phyloP scores from a whole-genome alignment of 2,329 filamentous ascomycete genomes.

The Geoglossum cookeanum region DNA sequence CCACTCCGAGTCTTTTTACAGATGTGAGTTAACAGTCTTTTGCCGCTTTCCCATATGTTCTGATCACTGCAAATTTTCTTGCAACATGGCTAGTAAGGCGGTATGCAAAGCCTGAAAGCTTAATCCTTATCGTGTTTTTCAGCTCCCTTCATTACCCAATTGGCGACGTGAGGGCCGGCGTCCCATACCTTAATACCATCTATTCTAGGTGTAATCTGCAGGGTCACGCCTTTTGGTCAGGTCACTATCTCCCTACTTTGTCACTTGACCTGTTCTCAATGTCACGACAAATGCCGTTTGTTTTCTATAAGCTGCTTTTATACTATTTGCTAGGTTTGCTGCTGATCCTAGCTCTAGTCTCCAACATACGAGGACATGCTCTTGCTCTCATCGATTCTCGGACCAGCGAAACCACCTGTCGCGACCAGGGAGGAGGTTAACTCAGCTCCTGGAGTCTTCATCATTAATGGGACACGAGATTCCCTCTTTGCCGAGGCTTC shows the following conservation, averaged over 20 bases:
- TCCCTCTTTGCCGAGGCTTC: conserved; percentile 28
- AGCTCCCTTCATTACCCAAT: background rate
- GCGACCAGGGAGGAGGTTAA: conserved; percentile 44
- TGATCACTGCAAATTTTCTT: too few species aligned
- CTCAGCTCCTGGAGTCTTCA: conserved; percentile 40
- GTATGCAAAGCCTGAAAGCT: too few species aligned
- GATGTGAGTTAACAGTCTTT: conserved; percentile 30
- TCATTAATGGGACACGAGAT: conserved; percentile 18
- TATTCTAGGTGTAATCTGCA: background rate
- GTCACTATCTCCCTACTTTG: background rate
- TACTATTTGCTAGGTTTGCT: conserved; percentile 6
- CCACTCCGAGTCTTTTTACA: conserved; percentile 49
- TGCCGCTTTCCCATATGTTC: too few species aligned
- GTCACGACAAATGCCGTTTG: background rate
- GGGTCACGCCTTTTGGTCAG: background rate
- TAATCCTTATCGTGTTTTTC: too few species aligned
- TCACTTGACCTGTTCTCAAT: background rate
- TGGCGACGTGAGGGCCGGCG: background rate
- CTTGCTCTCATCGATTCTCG: conserved; percentile 44
- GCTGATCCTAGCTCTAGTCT: conserved; percentile 19
- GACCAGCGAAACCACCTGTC: conserved; percentile 49
- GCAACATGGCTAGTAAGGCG: too few species aligned
- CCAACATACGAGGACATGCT: conserved; percentile 58
- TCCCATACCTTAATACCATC: background rate
- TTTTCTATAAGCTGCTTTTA: conserved; percentile 4